Evolutionary conservation across 164 flowering plant species (phyloP), one percentile per base, ranked within the genome.

Genomic region (Stephania yunnanensis): DNA sequence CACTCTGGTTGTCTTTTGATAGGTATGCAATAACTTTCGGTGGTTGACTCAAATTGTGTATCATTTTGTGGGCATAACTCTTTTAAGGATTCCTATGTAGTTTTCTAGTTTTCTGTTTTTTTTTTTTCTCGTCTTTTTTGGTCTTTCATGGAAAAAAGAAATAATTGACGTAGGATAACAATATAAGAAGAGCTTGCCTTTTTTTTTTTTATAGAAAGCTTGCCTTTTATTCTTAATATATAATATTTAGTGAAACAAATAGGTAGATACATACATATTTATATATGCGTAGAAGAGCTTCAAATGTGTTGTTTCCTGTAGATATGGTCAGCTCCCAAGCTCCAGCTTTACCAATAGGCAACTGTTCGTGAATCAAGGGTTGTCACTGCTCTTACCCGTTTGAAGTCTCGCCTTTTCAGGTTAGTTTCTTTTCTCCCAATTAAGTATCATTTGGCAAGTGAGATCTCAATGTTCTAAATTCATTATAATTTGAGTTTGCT

Each of bases 301-400:
- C 36, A 58, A 58, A 58, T 58, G 7, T n/a, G n/a, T 15, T 58
- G 64, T 68, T 70, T 19, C 77, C 71, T 50, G 30, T 71, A 95
- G 99, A 95, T 80, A 95, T 91, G 93, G 97, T 93, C n/a, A 92
- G 97, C 81, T 93, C 97, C 50, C 98, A n/a, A 95, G 84, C 83
- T 95, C 81, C 90, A 89, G 81, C 84, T 92, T 73, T 95, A 95
- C 76, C 88, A 97, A 15, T 90, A 90, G 78, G 95, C 90, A 58
- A 93, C 97, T 76, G 97, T 93, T 53, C 87, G 97, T 65, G 94
- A 90, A 79, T 95, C 98, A 20, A 86, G 97, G 82, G 97, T 95
- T 79, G 87, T 91, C 74, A 91, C 97, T 44, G 95, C 98, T 53
- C 87, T 92, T 76, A 87, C 93, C 50, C 94, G 90, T 71, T 85